A percentile compares a stretch with the other conserved stretches of the same genome.
Conservation (phyloP, 2,329 filamentous ascomycete species). For the Macrophomina tecta region DNA sequence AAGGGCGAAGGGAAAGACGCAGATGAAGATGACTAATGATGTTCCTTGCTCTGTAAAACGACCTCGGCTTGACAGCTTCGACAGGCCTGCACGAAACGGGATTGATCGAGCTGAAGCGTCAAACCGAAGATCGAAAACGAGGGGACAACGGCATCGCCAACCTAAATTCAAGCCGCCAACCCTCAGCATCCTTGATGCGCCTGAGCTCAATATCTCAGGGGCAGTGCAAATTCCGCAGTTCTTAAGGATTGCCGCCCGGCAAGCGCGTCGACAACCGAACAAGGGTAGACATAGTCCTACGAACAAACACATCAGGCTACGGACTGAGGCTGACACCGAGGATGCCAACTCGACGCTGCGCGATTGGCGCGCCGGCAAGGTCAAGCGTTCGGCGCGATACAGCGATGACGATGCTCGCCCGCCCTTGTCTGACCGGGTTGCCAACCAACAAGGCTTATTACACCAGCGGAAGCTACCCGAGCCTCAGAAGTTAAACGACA, state of each 20-base stretch:
- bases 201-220: not conserved
- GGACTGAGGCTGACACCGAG: constrained; percentile 59
- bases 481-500: not conserved
- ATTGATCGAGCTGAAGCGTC: not conserved
- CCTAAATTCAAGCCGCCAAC: constrained; percentile 35
- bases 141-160: not conserved
- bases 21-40: constrained; percentile 46
- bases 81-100: not conserved
- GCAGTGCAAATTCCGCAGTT: constrained; percentile 55
- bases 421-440: constrained; percentile 33
- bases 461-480: constrained; percentile 18
- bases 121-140: not conserved
- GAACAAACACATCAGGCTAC: constrained; percentile 59
- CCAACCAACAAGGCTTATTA: constrained; percentile 34
- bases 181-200: constrained; percentile 60
- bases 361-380: constrained; percentile 58
- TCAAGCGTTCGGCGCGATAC: constrained; percentile 32
- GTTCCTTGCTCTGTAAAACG: constrained; percentile 35
- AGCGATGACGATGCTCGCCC: constrained; percentile 5
- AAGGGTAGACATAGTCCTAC: constrained; percentile 58
- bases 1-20: constrained; percentile 38
- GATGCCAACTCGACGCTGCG: constrained; percentile 58
- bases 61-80: constrained; percentile 19
- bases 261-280: constrained; percentile 55
- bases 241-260: constrained; percentile 61